Evolutionary conservation across 1,284 basidiomycete species (phyloP).

Genomic region (Ceratobasidium sp.): DNA sequence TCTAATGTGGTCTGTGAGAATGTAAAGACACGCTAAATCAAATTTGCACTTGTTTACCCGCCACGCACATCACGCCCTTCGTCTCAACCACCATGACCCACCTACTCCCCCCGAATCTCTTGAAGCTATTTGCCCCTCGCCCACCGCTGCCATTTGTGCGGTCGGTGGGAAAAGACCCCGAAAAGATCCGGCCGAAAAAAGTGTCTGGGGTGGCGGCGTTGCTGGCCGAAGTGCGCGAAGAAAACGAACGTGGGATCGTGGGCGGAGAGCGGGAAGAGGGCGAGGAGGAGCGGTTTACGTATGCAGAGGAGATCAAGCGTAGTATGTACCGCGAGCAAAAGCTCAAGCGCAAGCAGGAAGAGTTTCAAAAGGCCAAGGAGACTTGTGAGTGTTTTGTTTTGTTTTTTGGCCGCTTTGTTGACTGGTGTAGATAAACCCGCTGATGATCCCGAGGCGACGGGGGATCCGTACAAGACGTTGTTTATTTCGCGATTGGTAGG

Average conservation of each 20-base stretch:
- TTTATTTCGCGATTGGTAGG: conserved; percentile 91
- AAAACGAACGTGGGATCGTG: conserved; percentile 71
- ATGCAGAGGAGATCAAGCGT: conserved; percentile 78
- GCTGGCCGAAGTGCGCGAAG: conserved; percentile 75
- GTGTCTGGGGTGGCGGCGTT: conserved; percentile 76
- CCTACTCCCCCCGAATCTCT: conserved; percentile 89
- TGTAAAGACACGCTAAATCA: not conserved
- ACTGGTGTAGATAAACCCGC: conserved; percentile 77
- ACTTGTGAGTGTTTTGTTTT: conserved; percentile 64
- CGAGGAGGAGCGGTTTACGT: conserved; percentile 76
- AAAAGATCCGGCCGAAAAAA: conserved; percentile 72
- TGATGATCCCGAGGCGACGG: conserved; percentile 90
- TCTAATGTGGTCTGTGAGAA: conserved; percentile 15
- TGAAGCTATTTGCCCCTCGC: conserved; percentile 92
- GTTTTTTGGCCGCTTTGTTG: conserved; percentile 34
- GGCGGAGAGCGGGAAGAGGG: conserved; percentile 64
- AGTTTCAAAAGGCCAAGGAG: conserved; percentile 82
- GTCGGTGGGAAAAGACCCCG: conserved; percentile 81
- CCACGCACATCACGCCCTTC: conserved; percentile 43
- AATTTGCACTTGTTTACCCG: conserved; percentile 12
- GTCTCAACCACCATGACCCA: conserved; percentile 61
- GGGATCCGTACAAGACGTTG: conserved; percentile 98
- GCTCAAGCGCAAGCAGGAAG: conserved; percentile 78
- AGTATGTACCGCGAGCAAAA: conserved; percentile 80
- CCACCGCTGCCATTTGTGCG: conserved; percentile 84